A percentile compares a stretch with the other conserved stretches of the same genome.
phyloP scores from a whole-genome alignment of 495 filamentous ascomycete genomes.

The Xylaria telfairii region DNA sequence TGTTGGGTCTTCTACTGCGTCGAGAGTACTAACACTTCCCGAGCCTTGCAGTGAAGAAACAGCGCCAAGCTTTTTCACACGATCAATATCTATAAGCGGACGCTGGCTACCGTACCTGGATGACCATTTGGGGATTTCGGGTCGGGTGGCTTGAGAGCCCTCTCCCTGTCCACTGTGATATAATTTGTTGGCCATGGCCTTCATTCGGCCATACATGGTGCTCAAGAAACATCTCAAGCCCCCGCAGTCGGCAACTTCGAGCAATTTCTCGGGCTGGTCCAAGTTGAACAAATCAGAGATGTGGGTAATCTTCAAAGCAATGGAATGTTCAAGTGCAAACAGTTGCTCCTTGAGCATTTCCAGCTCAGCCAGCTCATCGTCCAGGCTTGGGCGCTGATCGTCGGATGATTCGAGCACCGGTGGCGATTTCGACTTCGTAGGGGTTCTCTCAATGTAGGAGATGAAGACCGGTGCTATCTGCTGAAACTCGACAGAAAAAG shows the following conservation, averaged over 20 bases:
- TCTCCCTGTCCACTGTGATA: slow-evolving; percentile 29
- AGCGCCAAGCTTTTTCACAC: neutral
- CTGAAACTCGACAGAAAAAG: slow-evolving; percentile 54
- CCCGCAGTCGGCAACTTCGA: slow-evolving; percentile 34
- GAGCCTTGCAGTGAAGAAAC: neutral
- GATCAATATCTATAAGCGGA: slow-evolving; percentile 24
- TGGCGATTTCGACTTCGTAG: slow-evolving; percentile 24
- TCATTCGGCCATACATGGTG: slow-evolving; percentile 34
- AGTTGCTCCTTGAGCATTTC: slow-evolving; percentile 41
- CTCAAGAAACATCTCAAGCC: slow-evolving; percentile 38
- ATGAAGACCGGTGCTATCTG: slow-evolving; percentile 50
- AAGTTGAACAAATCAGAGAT: slow-evolving; percentile 37
- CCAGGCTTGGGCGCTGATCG: slow-evolving; percentile 27
- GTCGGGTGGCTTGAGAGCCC: slow-evolving; percentile 26
- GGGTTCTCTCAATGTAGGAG: slow-evolving; percentile 43
- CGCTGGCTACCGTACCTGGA: slow-evolving; percentile 26
- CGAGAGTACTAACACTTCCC: neutral
- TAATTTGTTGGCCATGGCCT: slow-evolving; percentile 31
- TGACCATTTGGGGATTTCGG: slow-evolving; percentile 23
- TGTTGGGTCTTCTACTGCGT: neutral
- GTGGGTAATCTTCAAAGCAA: slow-evolving; percentile 36
- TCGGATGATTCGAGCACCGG: slow-evolving; percentile 22
- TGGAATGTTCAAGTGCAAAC: slow-evolving; percentile 38
- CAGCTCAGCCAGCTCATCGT: slow-evolving; percentile 42
- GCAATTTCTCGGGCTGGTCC: slow-evolving; percentile 24